A percentile compares a stretch with the other conserved stretches of the same genome.
Conservation (phyloP, 345 rosid genomes). For the Leavenworthia alabamica region DNA sequence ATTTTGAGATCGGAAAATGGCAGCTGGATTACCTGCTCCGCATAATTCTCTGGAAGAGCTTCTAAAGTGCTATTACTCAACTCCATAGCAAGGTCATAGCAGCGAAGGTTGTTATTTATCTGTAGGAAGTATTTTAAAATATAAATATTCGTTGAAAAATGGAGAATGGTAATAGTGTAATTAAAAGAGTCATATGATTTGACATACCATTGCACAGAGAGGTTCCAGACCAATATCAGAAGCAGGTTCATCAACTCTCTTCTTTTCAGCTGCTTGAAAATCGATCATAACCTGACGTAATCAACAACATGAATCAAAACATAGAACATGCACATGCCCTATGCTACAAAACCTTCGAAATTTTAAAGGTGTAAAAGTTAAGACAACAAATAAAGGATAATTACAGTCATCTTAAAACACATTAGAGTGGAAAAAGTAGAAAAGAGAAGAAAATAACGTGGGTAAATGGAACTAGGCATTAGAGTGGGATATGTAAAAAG, state of each 20-base stretch:
- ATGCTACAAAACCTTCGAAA: too few relatives aligned
- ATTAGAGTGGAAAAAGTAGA: background rate
- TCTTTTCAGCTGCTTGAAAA: constrained; percentile 93
- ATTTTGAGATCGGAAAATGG: background rate
- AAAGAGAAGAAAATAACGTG: background rate
- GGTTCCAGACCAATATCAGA: constrained; percentile 95
- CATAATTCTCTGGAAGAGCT: constrained; percentile 93
- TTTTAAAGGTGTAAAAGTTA: too few relatives aligned
- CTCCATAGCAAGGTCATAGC: constrained; percentile 99
- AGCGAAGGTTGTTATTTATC: constrained; percentile 96
- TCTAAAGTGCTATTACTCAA: constrained; percentile 78
- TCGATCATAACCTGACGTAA: constrained; percentile 88
- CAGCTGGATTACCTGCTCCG: constrained; percentile 70
- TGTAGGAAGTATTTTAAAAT: constrained; percentile 25
- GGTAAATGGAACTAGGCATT: background rate
- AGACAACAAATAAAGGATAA: too few relatives aligned
- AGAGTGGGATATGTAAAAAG: background rate
- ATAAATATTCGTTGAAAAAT: background rate
- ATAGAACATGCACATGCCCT: background rate
- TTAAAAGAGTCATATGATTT: background rate
- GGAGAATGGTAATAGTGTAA: background rate
- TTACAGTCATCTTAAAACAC: too few relatives aligned
- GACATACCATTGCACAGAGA: constrained; percentile 90
- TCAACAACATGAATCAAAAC: constrained; percentile 11
- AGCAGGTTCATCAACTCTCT: constrained; percentile 83